A percentile compares a stretch with the other conserved stretches of the same genome.
Conservation (phyloP, 2,329 filamentous ascomycete species). For the Neofusicoccum parvum region DNA sequence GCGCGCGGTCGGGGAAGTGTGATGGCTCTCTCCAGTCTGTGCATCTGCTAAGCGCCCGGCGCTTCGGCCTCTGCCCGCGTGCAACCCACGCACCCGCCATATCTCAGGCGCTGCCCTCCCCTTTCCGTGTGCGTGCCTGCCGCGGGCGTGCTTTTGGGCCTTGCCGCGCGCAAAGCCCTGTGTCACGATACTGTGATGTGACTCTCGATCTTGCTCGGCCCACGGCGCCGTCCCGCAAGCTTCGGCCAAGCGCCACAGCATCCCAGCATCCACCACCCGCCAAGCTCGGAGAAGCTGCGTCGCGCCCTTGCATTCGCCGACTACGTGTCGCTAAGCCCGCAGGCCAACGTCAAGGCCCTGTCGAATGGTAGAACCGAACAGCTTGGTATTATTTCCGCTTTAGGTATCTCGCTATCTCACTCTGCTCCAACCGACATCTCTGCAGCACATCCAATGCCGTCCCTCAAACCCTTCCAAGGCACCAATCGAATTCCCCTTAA, state of each 20-base stretch:
- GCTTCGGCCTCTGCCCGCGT: constrained; percentile 15
- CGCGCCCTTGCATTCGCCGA: not conserved
- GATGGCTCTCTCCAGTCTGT: constrained; percentile 11
- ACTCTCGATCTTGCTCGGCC: not conserved
- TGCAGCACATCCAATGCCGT: not conserved
- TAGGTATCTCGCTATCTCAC: constrained; percentile 4
- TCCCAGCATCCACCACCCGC: not conserved
- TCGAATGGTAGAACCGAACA: not conserved
- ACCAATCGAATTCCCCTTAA: constrained; percentile 1
- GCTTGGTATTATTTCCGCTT: constrained; percentile 20
- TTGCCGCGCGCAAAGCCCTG: constrained; percentile 10
- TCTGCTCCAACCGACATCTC: not conserved
- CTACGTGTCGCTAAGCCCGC: constrained; percentile 13
- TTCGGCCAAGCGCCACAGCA: constrained; percentile 4
- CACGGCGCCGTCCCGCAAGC: not conserved
- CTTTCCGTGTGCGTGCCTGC: not conserved
- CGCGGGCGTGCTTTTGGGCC: not conserved
- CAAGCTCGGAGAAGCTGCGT: not conserved
- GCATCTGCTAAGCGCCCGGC: constrained; percentile 20
- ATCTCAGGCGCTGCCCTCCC: not conserved
- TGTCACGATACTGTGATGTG: constrained; percentile 18
- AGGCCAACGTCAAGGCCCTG: not conserved
- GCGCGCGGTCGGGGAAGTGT: constrained; percentile 2
- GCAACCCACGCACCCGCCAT: constrained; percentile 11
- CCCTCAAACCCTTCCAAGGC: constrained; percentile 2